Percentiles rank a stretch among this genome's conserved stretches.
Conservation (phyloP, 2,329 filamentous ascomycete species). For the Nothophaeocryptopus gaeumannii region DNA sequence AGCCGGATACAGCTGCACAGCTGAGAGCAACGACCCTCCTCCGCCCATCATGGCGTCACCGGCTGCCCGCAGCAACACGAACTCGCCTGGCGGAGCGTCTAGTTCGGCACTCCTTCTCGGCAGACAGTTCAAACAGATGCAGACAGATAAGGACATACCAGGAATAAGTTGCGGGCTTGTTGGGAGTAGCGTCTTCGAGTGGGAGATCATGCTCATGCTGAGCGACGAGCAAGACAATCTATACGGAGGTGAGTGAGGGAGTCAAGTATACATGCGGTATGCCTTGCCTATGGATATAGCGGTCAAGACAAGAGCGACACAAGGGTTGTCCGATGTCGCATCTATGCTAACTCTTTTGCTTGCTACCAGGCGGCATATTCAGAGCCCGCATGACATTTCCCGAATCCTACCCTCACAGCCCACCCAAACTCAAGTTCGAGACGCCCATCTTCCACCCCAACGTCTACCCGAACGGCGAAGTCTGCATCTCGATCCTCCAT, state of each 20-base stretch:
- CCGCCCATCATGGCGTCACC: constrained; percentile 16
- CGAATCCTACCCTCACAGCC: constrained; percentile 77
- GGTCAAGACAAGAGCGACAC: too few species aligned
- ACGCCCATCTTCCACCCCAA: constrained; percentile 91
- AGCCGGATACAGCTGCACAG: too few species aligned
- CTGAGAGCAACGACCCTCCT: neutral
- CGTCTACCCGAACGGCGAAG: constrained; percentile 78
- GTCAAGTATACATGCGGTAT: too few species aligned
- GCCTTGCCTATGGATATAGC: too few species aligned
- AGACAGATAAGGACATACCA: constrained; percentile 82
- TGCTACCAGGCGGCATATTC: constrained; percentile 76
- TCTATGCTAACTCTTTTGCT: neutral
- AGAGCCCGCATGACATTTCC: constrained; percentile 82
- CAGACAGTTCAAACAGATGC: constrained; percentile 91
- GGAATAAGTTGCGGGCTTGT: constrained; percentile 91
- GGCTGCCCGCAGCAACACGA: constrained; percentile 14
- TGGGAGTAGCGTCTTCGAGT: constrained; percentile 86
- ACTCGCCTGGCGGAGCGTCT: constrained; percentile 30
- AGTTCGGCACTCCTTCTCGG: constrained; percentile 71
- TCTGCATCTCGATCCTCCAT: constrained; percentile 97
- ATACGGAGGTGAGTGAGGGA: constrained; percentile 70
- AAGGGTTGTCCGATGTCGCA: neutral
- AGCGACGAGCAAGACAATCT: constrained; percentile 73
- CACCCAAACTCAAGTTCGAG: constrained; percentile 86
- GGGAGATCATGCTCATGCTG: constrained; percentile 99